Evolutionary conservation across 495 filamentous ascomycete genomes (phyloP).

Genomic region (Gamarada debralockiae): DNA sequence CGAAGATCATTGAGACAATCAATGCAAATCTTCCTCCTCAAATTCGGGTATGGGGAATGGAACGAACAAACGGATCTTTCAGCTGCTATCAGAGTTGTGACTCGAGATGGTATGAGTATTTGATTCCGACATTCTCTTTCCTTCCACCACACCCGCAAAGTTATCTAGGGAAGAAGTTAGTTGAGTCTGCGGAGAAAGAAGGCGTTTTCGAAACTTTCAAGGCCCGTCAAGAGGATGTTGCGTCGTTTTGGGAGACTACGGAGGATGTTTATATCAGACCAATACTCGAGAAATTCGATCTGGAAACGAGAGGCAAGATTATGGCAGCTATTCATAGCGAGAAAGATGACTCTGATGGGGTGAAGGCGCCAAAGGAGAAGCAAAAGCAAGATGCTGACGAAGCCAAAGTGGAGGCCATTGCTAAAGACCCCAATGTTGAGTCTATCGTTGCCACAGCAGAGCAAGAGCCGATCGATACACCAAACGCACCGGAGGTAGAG

Average conservation of each 20-base stretch:
- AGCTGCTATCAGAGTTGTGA: constrained; percentile 91
- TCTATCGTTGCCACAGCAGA: too few relatives aligned
- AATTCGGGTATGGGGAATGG: constrained; percentile 90
- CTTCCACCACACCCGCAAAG: constrained; percentile 87
- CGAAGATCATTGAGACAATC: constrained; percentile 82
- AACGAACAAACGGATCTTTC: constrained; percentile 79
- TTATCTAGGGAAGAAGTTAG: constrained; percentile 75
- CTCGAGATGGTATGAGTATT: constrained; percentile 91
- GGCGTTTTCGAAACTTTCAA: constrained; percentile 64
- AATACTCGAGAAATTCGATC: constrained; percentile 52
- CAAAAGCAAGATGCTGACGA: constrained; percentile 11
- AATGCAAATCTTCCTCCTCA: constrained; percentile 80
- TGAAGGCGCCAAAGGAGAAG: constrained; percentile 8
- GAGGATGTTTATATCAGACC: constrained; percentile 74
- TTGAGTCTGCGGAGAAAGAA: constrained; percentile 64
- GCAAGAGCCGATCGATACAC: neutral
- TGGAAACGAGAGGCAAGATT: constrained; percentile 37
- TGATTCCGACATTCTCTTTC: constrained; percentile 87
- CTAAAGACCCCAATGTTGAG: neutral
- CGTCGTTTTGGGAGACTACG: constrained; percentile 73
- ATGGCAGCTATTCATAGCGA: constrained; percentile 34
- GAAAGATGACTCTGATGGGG: constrained; percentile 21
- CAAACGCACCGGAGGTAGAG: constrained; percentile 8
- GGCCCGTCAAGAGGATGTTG: constrained; percentile 69
- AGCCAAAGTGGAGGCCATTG: neutral